A percentile compares a stretch with the other conserved stretches of the same genome.
Evolutionary conservation across 139 green algal genomes (phyloP).

Genomic region (Limnomonas spitsbergensis): DNA sequence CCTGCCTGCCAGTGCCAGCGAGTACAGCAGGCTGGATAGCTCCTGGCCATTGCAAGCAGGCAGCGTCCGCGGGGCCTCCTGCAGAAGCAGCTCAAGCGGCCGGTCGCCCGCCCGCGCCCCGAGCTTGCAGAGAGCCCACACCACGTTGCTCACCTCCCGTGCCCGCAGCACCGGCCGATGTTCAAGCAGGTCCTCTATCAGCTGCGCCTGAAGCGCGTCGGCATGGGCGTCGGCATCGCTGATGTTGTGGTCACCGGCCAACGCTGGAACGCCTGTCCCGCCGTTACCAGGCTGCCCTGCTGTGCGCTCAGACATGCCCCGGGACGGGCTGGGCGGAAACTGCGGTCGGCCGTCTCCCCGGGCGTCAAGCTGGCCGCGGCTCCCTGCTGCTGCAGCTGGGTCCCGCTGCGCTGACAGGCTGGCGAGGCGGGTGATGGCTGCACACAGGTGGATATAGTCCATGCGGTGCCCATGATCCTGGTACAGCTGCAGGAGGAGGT

Average conservation of each 20-base stretch:
- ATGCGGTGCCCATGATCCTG: not conserved
- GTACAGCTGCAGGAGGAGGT: not conserved
- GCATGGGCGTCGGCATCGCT: too few relatives aligned
- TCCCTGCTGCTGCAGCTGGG: too few relatives aligned
- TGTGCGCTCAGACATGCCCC: too few relatives aligned
- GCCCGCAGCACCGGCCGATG: not conserved
- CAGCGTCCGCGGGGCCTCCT: not conserved
- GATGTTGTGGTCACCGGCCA: too few relatives aligned
- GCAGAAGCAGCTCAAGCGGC: not conserved
- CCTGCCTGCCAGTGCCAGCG: not conserved
- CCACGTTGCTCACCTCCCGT: not conserved
- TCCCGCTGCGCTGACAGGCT: not conserved
- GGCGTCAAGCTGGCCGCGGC: too few relatives aligned
- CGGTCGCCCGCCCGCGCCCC: not conserved
- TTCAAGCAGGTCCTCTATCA: not conserved
- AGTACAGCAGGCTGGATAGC: not conserved
- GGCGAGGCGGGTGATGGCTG: not conserved
- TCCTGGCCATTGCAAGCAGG: not conserved
- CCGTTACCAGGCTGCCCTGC: too few relatives aligned
- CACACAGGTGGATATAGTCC: not conserved
- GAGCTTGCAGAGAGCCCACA: slow-evolving; percentile 5
- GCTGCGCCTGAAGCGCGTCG: too few relatives aligned
- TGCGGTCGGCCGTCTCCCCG: too few relatives aligned
- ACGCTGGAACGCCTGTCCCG: too few relatives aligned
- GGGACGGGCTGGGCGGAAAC: too few relatives aligned